Evolutionary conservation across 371 early-diverging fungal genomes (phyloP).

Genomic region (Mortierella sp.): DNA sequence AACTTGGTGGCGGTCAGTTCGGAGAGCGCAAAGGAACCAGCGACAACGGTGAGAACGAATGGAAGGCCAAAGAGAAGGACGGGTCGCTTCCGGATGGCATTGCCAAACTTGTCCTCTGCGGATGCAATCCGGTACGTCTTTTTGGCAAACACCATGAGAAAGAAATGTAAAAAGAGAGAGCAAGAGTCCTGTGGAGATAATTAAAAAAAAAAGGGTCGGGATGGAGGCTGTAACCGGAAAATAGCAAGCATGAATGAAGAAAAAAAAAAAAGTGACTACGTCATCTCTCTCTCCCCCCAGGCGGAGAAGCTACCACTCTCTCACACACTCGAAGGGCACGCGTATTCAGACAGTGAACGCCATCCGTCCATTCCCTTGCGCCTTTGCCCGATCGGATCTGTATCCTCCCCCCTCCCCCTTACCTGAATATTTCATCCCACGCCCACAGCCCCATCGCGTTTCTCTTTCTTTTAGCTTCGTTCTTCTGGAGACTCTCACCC

Average conservation of each 20-base stretch:
- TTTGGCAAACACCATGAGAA: constrained; percentile 30
- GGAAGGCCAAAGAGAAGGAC: constrained; percentile 46
- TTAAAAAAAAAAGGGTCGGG: too few species aligned
- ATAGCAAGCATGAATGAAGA: too few species aligned
- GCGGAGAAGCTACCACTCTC: too few species aligned
- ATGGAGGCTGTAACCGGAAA: too few species aligned
- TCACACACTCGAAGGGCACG: too few species aligned
- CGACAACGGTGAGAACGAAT: constrained; percentile 38
- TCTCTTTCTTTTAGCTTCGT: neutral
- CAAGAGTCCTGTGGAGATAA: too few species aligned
- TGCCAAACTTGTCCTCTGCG: constrained; percentile 30
- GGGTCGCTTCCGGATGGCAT: constrained; percentile 33
- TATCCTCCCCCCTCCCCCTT: too few species aligned
- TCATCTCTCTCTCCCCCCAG: too few species aligned
- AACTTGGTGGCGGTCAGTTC: constrained; percentile 50
- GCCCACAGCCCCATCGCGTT: too few species aligned
- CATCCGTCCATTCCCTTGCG: neutral
- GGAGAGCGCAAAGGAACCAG: constrained; percentile 42
- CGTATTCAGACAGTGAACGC: neutral
- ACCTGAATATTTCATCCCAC: too few species aligned
- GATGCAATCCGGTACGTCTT: constrained; percentile 44
- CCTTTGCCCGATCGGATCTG: neutral
- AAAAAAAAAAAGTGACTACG: too few species aligned
- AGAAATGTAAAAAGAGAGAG: neutral
- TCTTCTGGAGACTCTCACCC: too few species aligned